These are phyloP conservation scores for Sherardia arvensis DNA, from an alignment of 257 asterid species.

Conservation along the genomic window DNA sequence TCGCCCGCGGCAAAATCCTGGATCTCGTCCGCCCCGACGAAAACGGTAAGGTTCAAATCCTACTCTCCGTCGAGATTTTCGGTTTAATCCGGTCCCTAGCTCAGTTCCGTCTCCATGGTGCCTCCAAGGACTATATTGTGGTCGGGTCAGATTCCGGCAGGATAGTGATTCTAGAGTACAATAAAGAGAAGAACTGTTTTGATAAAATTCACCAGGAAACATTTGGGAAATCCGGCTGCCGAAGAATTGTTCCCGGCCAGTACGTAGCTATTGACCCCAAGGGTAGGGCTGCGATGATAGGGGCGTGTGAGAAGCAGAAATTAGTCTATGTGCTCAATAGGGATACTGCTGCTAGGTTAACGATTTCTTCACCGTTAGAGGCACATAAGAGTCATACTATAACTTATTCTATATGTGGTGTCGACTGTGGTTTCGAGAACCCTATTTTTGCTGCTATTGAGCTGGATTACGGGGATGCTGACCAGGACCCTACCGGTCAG, in stretches of 20 bases:
- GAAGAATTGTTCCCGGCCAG: constrained; percentile 96
- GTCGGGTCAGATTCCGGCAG: constrained; percentile 98
- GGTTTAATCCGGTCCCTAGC: constrained; percentile 94
- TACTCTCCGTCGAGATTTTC: constrained; percentile 80
- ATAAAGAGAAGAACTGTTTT: constrained; percentile 69
- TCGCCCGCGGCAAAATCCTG: constrained; percentile 90
- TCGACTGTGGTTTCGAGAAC: constrained; percentile 96
- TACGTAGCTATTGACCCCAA: constrained; percentile 89
- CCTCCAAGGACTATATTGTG: constrained; percentile 85
- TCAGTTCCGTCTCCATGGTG: constrained; percentile 90
- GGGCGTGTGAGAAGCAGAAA: constrained; percentile 97
- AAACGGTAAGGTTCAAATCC: constrained; percentile 82
- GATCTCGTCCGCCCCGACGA: constrained; percentile 97
- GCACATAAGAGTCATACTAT: constrained; percentile 94
- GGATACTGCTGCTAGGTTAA: constrained; percentile 92
- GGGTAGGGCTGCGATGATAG: constrained; percentile 98
- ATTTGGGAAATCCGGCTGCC: constrained; percentile 91
- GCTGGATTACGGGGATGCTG: constrained; percentile 92
- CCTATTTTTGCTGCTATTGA: constrained; percentile 96
- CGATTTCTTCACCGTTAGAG: constrained; percentile 90
- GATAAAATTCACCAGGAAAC: constrained; percentile 96
- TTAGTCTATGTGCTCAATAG: constrained; percentile 95
- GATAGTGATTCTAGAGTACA: constrained; percentile 75
- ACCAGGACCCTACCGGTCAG: constrained; percentile 94
- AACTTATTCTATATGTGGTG: constrained; percentile 76